Base-by-base conservation (phyloP, 2,329 filamentous ascomycete species). In the Alternaria rosae region DNA sequence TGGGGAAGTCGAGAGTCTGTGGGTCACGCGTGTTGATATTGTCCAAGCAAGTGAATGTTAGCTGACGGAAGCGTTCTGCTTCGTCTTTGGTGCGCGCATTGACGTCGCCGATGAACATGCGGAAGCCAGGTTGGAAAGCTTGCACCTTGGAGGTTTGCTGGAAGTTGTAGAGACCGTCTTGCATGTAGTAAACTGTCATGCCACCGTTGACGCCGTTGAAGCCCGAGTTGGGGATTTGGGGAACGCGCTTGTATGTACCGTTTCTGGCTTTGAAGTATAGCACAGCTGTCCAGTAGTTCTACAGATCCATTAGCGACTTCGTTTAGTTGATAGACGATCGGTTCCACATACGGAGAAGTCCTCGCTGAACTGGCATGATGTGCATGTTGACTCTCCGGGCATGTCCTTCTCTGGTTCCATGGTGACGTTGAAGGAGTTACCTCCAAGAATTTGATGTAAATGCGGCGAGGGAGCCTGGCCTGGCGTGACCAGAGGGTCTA, bases 41-140 rank as follows among this genome's bases (percentile, higher is more conserved):
- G 42, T 82, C 67, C 13, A 83, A 70, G 59, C 81, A 83, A 2
- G 81, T 83, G 61, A 80, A 83, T 6, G 81, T 83, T 41, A 83
- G 76, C 64, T 82, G 81, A 15, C 80, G 76, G 67, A 80, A 83
- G 25, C 77, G 74, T 42, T 76, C 70, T 9, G 79, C 76, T 41
- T 81, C 62, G 15, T 70, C 73, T 30, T 71, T 73, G 23, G 67
- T 70, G 17, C 65, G 59, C 12, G 69, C 65, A 38, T 70, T 82
- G 38, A 72, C 66, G 45, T 72, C 68, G 11, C 70, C 70, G 26
- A 73, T 67, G 60, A 66, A 72, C 71, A 74, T 74, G 50, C 71
- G 71, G 56, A 74, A 72, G 12, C 71, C 70, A 3, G 70, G 66
- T 47, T 82, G 76, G 65, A 82, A 83, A 8, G 80, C 81, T 21